phyloP scores from a whole-genome alignment of 805 yeast species.

The Candida rishiriensis region DNA sequence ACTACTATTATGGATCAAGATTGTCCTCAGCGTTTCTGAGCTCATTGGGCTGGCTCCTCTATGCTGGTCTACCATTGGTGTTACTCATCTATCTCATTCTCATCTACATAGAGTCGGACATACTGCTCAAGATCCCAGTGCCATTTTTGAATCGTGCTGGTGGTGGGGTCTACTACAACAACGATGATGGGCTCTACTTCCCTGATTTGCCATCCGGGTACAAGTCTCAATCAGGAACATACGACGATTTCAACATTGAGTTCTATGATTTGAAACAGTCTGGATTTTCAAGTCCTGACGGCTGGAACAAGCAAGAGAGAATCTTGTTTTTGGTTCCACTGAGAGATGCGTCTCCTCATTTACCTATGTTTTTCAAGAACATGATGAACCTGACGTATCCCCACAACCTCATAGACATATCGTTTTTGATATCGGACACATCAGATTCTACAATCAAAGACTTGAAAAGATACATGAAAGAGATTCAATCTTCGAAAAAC shows the following conservation, averaged over 20 bases:
- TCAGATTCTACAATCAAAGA: slow-evolving; percentile 80
- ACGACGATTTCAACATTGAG: slow-evolving; percentile 42
- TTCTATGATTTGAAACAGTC: slow-evolving; percentile 70
- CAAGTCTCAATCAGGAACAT: slow-evolving; percentile 18
- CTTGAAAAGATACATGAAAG: slow-evolving; percentile 52
- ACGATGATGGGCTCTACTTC: slow-evolving; percentile 16
- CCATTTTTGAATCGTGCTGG: slow-evolving; percentile 2
- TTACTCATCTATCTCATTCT: slow-evolving; percentile 4
- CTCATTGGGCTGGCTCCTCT: neutral
- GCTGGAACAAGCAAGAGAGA: slow-evolving; percentile 78
- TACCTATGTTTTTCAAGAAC: slow-evolving; percentile 85
- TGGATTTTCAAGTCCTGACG: slow-evolving; percentile 55
- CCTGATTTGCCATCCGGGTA: slow-evolving; percentile 35
- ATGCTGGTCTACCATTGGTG: neutral
- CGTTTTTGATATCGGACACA: slow-evolving; percentile 87
- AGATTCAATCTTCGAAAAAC: slow-evolving; percentile 63
- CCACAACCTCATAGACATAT: slow-evolving; percentile 72
- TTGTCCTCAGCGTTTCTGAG: too few species aligned
- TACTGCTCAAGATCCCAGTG: neutral
- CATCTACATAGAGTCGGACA: neutral
- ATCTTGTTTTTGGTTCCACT: slow-evolving; percentile 84
- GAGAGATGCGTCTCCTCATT: slow-evolving; percentile 86
- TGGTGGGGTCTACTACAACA: neutral
- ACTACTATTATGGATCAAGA: neutral
- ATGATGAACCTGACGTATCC: slow-evolving; percentile 80